Evolutionary conservation across 1,284 basidiomycete genomes (phyloP), one percentile per base, ranked within the genome.

Genomic region (Ustilago hordei): DNA sequence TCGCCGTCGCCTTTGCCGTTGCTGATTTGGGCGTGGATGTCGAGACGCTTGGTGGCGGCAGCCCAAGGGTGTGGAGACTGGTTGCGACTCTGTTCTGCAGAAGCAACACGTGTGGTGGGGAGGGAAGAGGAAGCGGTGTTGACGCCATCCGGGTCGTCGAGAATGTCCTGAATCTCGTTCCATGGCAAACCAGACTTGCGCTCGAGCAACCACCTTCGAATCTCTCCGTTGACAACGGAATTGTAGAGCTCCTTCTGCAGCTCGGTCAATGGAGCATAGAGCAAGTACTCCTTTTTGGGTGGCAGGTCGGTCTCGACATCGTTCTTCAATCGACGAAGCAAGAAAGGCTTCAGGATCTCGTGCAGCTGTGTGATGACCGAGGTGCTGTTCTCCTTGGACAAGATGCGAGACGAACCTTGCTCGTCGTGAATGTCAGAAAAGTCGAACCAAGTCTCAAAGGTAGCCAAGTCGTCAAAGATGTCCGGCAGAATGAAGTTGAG

Each of bases 381-480:
- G 1, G 89, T 86, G 2, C 91, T 90, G 58, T 91, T 90, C 36
- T 90, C 89, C 4, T 90, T 88, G 6, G 90, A 89, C 50, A 85
- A 59, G 52, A 83, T 69, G 32, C 72, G 59, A 23, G 64, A 54
- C 19, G 62, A 57, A 19, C 60, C 60, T 4, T 74, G 64, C n/a
- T 76, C 74, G 5, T 81, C 73, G 57, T 76, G 73, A 23, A 74
- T 69, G 39, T 79, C 79, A 58, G 70, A 75, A 55, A 81, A 73
- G 53, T 72, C 23, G 68, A 68, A 82, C 94, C 94, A 95, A 84
- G 94, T 90, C 87, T 96, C 93, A 88, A 97, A 98, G 0, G 92
- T 91, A 66, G 93, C 91, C 31, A 96, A 88, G 80, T 98, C 93
- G 70, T 92, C 91, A 86, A 99, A 99, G 67, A 98, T 92, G 80